A percentile compares a stretch with the other conserved stretches of the same genome.
These are phyloP conservation scores for Neckera pumila DNA, from an alignment of 225 moss, liverwort and hornwort species.

Conservation along the genomic window DNA sequence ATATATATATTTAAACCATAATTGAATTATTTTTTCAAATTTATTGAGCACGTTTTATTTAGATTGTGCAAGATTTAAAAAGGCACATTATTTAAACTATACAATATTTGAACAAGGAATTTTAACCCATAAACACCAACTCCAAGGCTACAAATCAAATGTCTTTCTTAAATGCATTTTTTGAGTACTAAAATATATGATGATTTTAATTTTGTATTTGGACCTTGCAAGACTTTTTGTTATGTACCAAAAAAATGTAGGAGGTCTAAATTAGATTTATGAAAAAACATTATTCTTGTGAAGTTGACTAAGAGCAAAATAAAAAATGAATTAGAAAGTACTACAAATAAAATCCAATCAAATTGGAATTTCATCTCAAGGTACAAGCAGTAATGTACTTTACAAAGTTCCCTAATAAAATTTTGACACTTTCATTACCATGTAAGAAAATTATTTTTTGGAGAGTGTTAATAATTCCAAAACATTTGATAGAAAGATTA, in stretches of 20 bases:
- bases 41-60: background rate
- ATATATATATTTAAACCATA: background rate
- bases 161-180: fast-evolving
- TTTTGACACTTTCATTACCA: background rate
- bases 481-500: background rate
- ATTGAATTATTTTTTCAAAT: background rate
- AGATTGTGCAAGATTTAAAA: background rate
- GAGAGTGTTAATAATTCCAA: background rate
- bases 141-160: background rate
- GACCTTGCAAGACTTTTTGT: fast-evolving
- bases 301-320: background rate
- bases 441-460: background rate
- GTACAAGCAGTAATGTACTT: background rate
- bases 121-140: background rate
- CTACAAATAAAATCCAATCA: background rate
- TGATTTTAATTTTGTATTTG: background rate
- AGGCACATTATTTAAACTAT: background rate
- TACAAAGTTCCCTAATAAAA: background rate
- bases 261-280: background rate
- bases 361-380: background rate
- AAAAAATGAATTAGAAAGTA: background rate
- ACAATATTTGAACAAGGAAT: background rate
- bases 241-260: background rate
- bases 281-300: background rate
- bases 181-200: background rate